A percentile compares a stretch with the other conserved stretches of the same genome.
These are phyloP conservation scores for Zarea fungicola DNA, from an alignment of 2,329 filamentous ascomycete genomes.

Conservation along the genomic window DNA sequence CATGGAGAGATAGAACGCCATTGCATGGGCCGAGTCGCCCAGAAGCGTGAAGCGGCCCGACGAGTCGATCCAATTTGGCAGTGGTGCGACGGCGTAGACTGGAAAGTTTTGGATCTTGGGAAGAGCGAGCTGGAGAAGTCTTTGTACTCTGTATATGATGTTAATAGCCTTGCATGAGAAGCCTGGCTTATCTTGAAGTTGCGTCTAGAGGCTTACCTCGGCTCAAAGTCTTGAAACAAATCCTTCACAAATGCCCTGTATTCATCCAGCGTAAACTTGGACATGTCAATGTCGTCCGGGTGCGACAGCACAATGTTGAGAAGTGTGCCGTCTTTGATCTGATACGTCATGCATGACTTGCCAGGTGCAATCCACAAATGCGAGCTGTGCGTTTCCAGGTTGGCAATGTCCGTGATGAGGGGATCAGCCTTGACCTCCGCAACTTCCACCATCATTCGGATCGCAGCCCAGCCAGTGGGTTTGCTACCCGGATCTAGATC, in stretches of 20 bases:
- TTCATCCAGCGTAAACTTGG: conserved; percentile 8
- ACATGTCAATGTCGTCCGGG: conserved; percentile 24
- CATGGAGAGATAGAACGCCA: conserved; percentile 20
- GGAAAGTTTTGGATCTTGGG: conserved; percentile 18
- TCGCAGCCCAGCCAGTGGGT: conserved; percentile 35
- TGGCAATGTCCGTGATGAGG: conserved; percentile 30
- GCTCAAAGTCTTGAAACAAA: conserved; percentile 9
- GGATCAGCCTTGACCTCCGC: conserved; percentile 29
- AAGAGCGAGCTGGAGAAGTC: conserved; percentile 8
- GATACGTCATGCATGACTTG: conserved; percentile 39
- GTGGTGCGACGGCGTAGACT: conserved; percentile 15
- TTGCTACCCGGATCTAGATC: conserved; percentile 12
- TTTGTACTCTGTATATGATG: conserved; percentile 8
- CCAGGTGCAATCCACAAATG: conserved; percentile 33
- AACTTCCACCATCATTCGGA: conserved; percentile 34
- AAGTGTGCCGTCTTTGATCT: conserved; percentile 32
- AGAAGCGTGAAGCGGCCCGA: conserved; percentile 16
- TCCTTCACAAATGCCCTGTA: conserved; percentile 9
- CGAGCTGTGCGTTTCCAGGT: conserved; percentile 17
- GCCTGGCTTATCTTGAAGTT: no score
- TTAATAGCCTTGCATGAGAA: no score
- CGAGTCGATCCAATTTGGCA: conserved; percentile 13
- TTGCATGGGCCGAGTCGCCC: conserved; percentile 18
- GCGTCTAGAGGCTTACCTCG: conserved; percentile 1
- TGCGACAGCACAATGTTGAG: conserved; percentile 42